Evolutionary conservation across 352 stramenopile species (phyloP).

Genomic region (Phytophthora fragariaefolia): DNA sequence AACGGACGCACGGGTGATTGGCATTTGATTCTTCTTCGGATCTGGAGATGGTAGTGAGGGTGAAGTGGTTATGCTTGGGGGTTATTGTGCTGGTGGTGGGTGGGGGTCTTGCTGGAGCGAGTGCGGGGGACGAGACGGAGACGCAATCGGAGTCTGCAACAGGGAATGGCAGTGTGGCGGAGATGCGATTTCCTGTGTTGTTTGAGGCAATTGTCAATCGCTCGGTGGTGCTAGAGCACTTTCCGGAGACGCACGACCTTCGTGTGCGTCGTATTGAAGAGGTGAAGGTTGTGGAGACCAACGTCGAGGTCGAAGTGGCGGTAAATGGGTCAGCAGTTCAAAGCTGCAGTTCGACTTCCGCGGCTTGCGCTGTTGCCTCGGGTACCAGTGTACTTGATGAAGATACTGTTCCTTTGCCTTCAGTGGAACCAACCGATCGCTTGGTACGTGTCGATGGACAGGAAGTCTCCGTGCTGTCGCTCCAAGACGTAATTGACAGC

Average conservation of each 20-base stretch:
- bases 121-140: not conserved
- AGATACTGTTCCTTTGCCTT: constrained; percentile 22
- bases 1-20: constrained; percentile 25
- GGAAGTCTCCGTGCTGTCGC: constrained; percentile 46
- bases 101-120: not conserved
- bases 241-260: constrained; percentile 30
- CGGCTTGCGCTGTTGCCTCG: constrained; percentile 6
- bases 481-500: constrained; percentile 54
- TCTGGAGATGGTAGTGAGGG: not conserved
- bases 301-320: constrained; percentile 17
- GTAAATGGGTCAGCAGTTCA: constrained; percentile 13
- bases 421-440: constrained; percentile 46
- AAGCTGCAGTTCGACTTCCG: constrained; percentile 12
- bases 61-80: constrained; percentile 7
- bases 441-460: constrained; percentile 59
- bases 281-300: constrained; percentile 9
- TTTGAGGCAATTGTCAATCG: constrained; percentile 33
- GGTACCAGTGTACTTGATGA: constrained; percentile 13
- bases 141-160: not conserved
- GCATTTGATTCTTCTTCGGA: constrained; percentile 21
- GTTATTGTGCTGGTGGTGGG: constrained; percentile 3
- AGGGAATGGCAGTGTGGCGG: not conserved
- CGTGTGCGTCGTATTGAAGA: constrained; percentile 28
- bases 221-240: constrained; percentile 36
- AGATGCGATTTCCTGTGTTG: constrained; percentile 44